Evolutionary conservation across 2,329 filamentous ascomycete genomes (phyloP), one percentile per base, ranked within the genome.

Genomic region (Stagonosporopsis chrysanthemi): DNA sequence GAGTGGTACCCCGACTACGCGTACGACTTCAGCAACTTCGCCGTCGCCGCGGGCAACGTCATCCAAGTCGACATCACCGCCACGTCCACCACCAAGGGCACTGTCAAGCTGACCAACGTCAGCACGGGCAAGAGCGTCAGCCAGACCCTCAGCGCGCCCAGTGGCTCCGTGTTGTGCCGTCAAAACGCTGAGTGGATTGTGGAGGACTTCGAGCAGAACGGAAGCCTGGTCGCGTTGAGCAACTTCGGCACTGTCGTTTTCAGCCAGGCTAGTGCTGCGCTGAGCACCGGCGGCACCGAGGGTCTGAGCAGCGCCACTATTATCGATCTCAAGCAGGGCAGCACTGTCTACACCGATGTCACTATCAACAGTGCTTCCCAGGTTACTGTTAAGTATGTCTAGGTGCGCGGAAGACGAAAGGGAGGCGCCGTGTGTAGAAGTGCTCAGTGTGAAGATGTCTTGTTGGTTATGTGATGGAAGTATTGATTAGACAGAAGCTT

Each of bases 101-200:
- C 75, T 3, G 80, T 80, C n/a, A 75, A 73, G 28, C 75, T 85
- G 47, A 75, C 83, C 62, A 87, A 87, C 71, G 64, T 79, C 60
- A 80, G 77, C 9, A 86, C 79, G 2, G 84, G 84, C 41, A 69
- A 83, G 67, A 79, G 67, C 4, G 84, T 83, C 26, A 79, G 78
- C 15, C 81, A 88, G 73, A 79, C 75, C 4, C 81, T 87, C 2
- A 58, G 23, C 38, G 41, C 49, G 0, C 52, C 52, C 7, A 56
- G 55, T 11, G 56, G 70, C 23, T 59, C 43, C 2, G 38, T 45
- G 1, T 14, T 63, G 38, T 58, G 57, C 29, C 52, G 60, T 6
- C 42, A 75, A 64, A 86, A 86, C 59, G 85, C 84, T 11, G 85
- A 88, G 68, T 88, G 85, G 84, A 87, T 88, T 63, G 84, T 87